Conservation (phyloP, 805 yeast genomes). For the Teunomyces cretensis region DNA sequence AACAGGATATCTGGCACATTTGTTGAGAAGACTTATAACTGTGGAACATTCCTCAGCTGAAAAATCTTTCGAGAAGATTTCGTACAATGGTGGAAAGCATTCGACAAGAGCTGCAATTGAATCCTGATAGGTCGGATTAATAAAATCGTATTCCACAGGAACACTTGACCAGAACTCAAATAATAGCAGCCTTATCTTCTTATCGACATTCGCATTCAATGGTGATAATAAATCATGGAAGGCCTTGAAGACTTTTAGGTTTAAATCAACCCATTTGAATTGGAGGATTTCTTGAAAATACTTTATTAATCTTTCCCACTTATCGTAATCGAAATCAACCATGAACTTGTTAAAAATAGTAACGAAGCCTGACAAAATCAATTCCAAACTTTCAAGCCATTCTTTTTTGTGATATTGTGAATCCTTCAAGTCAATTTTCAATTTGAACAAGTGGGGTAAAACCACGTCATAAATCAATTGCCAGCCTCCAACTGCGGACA, state of each 20-base stretch:
- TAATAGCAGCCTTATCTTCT: constrained; percentile 32
- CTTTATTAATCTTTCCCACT: constrained; percentile 59
- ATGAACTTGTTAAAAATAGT: constrained; percentile 59
- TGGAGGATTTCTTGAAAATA: constrained; percentile 45
- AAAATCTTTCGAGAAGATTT: constrained; percentile 29
- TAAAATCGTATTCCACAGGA: constrained; percentile 40
- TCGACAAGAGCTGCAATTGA: constrained; percentile 55
- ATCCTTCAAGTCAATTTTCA: constrained; percentile 16
- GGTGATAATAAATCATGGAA: constrained; percentile 47
- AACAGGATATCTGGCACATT: constrained; percentile 71
- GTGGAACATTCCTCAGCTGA: constrained; percentile 41
- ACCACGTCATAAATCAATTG: constrained; percentile 62
- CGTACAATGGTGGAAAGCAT: constrained; percentile 51
- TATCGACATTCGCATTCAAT: constrained; percentile 15
- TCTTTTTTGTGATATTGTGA: constrained; percentile 33
- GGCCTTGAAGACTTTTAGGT: constrained; percentile 54
- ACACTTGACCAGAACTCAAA: constrained; percentile 52
- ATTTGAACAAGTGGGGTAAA: constrained; percentile 50
- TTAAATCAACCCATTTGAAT: constrained; percentile 50
- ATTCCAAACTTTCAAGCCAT: constrained; percentile 60
- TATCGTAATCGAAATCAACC: constrained; percentile 28
- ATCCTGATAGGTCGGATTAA: constrained; percentile 55
- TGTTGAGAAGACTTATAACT: constrained; percentile 58
- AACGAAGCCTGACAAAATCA: constrained; percentile 65
- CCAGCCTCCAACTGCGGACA: constrained; percentile 49